Percentiles rank a stretch among this genome's conserved stretches.
Evolutionary conservation across 2,329 filamentous ascomycete species (phyloP).

Genomic region (Fusarium sp.): DNA sequence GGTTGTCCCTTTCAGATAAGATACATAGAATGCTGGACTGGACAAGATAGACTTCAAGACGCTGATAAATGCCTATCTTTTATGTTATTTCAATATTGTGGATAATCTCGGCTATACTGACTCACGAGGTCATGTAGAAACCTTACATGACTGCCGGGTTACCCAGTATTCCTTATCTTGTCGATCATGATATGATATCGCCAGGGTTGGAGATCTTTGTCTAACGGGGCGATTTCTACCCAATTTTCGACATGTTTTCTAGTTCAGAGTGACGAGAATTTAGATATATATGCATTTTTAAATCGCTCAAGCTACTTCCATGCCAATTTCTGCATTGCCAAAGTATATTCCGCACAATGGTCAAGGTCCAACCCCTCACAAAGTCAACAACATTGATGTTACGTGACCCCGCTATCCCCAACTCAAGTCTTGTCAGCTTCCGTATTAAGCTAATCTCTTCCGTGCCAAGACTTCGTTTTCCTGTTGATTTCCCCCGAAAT

Average conservation of each 20-base stretch:
- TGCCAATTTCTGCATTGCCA: fast-evolving
- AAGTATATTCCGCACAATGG: background rate
- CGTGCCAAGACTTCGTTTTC: slow-evolving; percentile 22
- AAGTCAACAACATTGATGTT: slow-evolving; percentile 2
- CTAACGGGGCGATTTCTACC: fast-evolving
- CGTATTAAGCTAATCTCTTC: slow-evolving; percentile 20
- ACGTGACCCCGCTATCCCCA: slow-evolving; percentile 10
- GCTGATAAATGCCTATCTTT: background rate
- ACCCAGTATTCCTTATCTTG: slow-evolving; percentile 7
- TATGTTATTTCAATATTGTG: background rate
- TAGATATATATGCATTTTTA: too few species aligned
- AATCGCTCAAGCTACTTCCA: too few species aligned
- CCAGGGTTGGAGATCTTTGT: background rate
- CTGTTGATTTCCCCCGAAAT: background rate
- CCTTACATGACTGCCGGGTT: background rate
- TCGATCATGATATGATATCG: background rate
- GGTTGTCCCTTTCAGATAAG: background rate
- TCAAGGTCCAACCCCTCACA: slow-evolving; percentile 1
- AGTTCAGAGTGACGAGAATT: background rate
- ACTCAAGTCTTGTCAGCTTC: slow-evolving; percentile 18
- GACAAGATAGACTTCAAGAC: background rate
- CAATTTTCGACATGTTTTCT: background rate
- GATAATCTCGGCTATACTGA: background rate
- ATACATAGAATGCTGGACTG: background rate
- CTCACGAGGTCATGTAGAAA: background rate